Evolutionary conservation across 2,329 filamentous ascomycete species (phyloP).

Genomic region (Acrodontium crateriforme): DNA sequence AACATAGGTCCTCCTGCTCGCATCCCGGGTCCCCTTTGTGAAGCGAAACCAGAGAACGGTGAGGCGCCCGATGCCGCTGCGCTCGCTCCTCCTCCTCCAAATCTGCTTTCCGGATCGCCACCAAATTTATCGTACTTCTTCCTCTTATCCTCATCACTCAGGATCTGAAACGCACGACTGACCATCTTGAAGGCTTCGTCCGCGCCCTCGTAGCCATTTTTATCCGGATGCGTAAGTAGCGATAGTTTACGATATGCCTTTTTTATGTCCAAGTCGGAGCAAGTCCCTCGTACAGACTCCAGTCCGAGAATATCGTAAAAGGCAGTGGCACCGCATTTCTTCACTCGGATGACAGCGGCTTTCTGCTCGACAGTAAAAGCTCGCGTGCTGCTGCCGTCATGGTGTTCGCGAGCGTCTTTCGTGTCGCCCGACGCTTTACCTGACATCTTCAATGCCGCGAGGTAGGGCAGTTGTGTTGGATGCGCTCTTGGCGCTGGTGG

Average conservation of each 20-base stretch:
- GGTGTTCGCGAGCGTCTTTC: conserved; percentile 32
- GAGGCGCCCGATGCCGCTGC: conserved; percentile 43
- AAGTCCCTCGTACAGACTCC: conserved; percentile 47
- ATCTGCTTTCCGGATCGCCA: conserved; percentile 81
- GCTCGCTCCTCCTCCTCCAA: conserved; percentile 38
- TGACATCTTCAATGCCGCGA: no score
- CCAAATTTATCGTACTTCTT: conserved; percentile 78
- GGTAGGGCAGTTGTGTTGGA: no score
- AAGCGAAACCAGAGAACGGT: conserved; percentile 51
- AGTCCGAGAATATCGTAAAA: conserved; percentile 92
- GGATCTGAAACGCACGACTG: conserved; percentile 77
- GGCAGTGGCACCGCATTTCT: conserved; percentile 67
- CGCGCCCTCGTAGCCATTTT: conserved; percentile 89
- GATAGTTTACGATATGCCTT: conserved; percentile 95
- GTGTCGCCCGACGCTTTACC: no score
- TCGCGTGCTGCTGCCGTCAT: conserved; percentile 62
- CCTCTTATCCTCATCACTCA: conserved; percentile 89
- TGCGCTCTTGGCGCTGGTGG: no score
- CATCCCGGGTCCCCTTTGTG: conserved; percentile 29
- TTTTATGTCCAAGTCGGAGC: conserved; percentile 77
- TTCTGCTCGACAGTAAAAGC: conserved; percentile 84
- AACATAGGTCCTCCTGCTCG: conserved; percentile 48
- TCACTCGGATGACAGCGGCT: conserved; percentile 77
- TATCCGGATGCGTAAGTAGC: conserved; percentile 92
- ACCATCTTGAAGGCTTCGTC: conserved; percentile 99